These are phyloP conservation scores for Discostella stelligera DNA, from an alignment of 352 stramenopile genomes.

Conservation along the genomic window DNA sequence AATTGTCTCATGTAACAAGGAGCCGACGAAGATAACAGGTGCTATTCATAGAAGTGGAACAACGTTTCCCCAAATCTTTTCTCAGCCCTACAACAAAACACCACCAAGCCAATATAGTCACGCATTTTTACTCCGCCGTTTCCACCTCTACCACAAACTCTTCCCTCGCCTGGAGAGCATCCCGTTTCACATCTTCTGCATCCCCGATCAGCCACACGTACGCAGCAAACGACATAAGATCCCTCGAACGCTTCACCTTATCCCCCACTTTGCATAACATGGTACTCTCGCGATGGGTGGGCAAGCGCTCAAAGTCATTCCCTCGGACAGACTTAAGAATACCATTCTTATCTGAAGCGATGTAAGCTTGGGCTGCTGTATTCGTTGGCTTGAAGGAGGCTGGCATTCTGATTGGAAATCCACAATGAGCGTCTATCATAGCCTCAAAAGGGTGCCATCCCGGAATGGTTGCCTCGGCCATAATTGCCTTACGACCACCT, in stretches of 20 bases:
- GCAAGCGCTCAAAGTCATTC: slow-evolving; percentile 51
- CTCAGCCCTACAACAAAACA: too few relatives aligned
- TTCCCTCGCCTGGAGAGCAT: slow-evolving; percentile 44
- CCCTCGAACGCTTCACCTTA: slow-evolving; percentile 39
- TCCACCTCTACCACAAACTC: slow-evolving; percentile 58
- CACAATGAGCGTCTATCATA: slow-evolving; percentile 64
- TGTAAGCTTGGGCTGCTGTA: slow-evolving; percentile 42
- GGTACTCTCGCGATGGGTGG: slow-evolving; percentile 43
- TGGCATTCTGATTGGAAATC: slow-evolving; percentile 51
- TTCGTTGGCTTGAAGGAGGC: slow-evolving; percentile 47
- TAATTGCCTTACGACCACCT: slow-evolving; percentile 61
- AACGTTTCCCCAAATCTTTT: too few relatives aligned
- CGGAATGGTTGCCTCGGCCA: slow-evolving; percentile 52
- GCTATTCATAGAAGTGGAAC: too few relatives aligned
- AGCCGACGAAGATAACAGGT: too few relatives aligned
- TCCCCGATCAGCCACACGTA: slow-evolving; percentile 61
- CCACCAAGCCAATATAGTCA: not conserved
- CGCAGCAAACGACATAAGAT: slow-evolving; percentile 56
- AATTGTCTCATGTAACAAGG: too few relatives aligned
- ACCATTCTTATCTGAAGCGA: slow-evolving; percentile 54
- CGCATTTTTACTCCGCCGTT: not conserved
- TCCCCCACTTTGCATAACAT: slow-evolving; percentile 50
- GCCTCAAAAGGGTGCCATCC: slow-evolving; percentile 58
- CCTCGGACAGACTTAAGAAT: slow-evolving; percentile 45
- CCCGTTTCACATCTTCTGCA: slow-evolving; percentile 42